Conservation (phyloP, 2,329 filamentous ascomycete species). For the Epichloe amarillans region DNA sequence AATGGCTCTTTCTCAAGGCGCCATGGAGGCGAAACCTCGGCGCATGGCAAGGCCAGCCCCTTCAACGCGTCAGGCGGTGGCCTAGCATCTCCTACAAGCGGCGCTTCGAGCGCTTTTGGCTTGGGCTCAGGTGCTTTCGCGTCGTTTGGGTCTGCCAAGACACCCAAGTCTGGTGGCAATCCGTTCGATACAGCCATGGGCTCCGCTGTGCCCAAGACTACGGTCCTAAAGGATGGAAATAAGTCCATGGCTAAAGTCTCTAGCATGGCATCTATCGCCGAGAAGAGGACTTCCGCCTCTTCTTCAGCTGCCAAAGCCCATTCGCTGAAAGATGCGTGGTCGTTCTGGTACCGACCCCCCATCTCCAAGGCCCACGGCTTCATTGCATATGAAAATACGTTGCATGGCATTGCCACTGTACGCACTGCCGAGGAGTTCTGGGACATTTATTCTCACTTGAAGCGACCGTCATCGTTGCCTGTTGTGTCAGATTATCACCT, state of each 20-base stretch:
- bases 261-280: constrained; percentile 33
- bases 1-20: constrained; percentile 55
- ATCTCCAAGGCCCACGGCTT: constrained; percentile 85
- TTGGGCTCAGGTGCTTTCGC: constrained; percentile 92
- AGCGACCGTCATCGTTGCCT: constrained; percentile 74
- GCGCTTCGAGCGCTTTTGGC: constrained; percentile 80
- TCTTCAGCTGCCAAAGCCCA: constrained; percentile 29
- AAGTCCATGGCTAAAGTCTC: constrained; percentile 18
- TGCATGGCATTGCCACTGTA: constrained; percentile 73
- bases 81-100: constrained; percentile 30
- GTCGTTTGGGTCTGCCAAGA: constrained; percentile 70
- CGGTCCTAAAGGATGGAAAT: constrained; percentile 17
- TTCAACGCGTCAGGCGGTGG: constrained; percentile 60
- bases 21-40: constrained; percentile 56
- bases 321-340: constrained; percentile 74
- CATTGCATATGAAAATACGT: constrained; percentile 91
- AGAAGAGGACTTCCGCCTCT: constrained; percentile 21
- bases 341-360: constrained; percentile 97
- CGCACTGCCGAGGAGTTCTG: constrained; percentile 83
- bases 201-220: constrained; percentile 20
- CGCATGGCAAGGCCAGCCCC: constrained; percentile 64
- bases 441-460: constrained; percentile 76
- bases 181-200: constrained; percentile 64
- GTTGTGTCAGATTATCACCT: constrained; percentile 96
- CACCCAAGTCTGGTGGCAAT: constrained; percentile 71